phyloP scores from a whole-genome alignment of 1,284 basidiomycete genomes.

The Phlebopus sp. region DNA sequence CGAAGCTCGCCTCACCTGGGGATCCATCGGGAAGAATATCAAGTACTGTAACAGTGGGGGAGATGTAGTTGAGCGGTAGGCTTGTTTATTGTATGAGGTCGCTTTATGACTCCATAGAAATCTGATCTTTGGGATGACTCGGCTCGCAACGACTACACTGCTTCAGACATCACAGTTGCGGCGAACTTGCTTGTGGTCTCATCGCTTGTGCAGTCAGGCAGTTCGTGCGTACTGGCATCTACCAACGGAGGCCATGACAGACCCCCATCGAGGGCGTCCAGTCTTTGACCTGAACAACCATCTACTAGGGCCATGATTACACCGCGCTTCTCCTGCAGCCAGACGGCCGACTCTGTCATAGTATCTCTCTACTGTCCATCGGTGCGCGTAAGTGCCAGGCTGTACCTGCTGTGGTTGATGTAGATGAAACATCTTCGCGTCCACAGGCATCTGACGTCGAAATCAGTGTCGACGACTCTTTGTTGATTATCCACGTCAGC shows the following conservation, averaged over 20 bases:
- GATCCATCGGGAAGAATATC: constrained; percentile 46
- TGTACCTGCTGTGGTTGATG: constrained; percentile 7
- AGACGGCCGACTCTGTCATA: constrained; percentile 57
- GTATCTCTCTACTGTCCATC: constrained; percentile 73
- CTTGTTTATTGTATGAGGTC: too few relatives aligned
- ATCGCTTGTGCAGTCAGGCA: too few relatives aligned
- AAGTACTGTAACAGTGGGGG: not conserved
- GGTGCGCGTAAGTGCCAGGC: constrained; percentile 57
- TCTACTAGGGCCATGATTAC: constrained; percentile 60
- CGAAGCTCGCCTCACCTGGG: constrained; percentile 44
- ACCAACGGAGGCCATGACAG: too few relatives aligned
- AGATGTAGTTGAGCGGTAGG: not conserved
- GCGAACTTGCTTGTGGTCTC: too few relatives aligned
- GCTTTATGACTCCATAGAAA: too few relatives aligned
- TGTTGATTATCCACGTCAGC: constrained; percentile 73
- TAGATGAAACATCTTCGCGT: constrained; percentile 18
- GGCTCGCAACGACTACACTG: too few relatives aligned
- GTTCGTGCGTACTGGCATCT: too few relatives aligned
- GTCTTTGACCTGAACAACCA: too few relatives aligned
- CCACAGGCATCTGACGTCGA: constrained; percentile 74
- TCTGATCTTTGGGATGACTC: too few relatives aligned
- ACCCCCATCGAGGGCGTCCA: too few relatives aligned
- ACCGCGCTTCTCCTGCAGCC: constrained; percentile 71
- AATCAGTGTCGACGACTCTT: constrained; percentile 66
- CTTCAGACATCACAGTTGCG: too few relatives aligned